Percentiles rank a stretch among this genome's conserved stretches.
These are phyloP conservation scores for Thuja plicata DNA, from an alignment of 83 land plant genomes.

Conservation along the genomic window DNA sequence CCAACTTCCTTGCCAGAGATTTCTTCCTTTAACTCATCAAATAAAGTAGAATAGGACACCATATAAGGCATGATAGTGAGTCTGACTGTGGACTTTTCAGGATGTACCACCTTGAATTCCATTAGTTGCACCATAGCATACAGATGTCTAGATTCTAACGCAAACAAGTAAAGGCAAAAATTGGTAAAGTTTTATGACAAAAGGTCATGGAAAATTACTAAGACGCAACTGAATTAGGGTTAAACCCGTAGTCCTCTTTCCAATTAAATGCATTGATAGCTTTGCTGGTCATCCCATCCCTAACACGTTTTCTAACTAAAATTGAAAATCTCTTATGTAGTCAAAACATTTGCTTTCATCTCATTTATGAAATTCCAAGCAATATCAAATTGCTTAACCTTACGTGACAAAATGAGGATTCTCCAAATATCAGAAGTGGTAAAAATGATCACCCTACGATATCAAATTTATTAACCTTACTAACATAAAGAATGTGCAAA, in stretches of 20 bases:
- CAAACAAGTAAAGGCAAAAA: neutral
- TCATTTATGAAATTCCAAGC: constrained; percentile 53
- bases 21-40: neutral
- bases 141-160: neutral
- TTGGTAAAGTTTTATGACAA: too few relatives aligned
- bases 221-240: constrained; percentile 32
- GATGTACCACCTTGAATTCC: neutral
- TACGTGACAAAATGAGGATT: constrained; percentile 23
- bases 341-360: constrained; percentile 35
- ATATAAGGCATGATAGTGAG: neutral
- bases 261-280: constrained; percentile 56
- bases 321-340: constrained; percentile 37
- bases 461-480: neutral
- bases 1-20: neutral
- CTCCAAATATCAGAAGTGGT: neutral
- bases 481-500: neutral
- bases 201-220: too few relatives aligned
- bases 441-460: neutral
- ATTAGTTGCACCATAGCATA: neutral
- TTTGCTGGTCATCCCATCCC: constrained; percentile 52
- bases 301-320: constrained; percentile 56
- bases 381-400: constrained; percentile 51
- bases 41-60: neutral
- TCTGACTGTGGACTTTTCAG: neutral
- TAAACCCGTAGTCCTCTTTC: constrained; percentile 57